phyloP scores from a whole-genome alignment of 768 basidiomycete genomes.

The Boletus reticuloceps region DNA sequence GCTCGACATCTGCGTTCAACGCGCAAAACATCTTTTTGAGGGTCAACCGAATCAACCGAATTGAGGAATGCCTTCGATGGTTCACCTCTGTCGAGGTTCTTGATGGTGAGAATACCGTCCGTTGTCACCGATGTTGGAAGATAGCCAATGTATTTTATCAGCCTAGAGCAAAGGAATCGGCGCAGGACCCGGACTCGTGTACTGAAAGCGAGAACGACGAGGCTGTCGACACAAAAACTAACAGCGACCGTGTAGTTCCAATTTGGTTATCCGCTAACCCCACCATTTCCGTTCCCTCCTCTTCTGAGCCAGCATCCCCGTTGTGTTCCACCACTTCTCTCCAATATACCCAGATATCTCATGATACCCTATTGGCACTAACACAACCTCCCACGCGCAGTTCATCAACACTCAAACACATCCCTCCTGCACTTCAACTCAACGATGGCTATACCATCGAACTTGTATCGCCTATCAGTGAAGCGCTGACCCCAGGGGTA shows the following conservation, averaged over 20 bases:
- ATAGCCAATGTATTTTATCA: slow-evolving; percentile 67
- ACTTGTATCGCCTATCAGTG: slow-evolving; percentile 14
- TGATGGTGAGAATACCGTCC: slow-evolving; percentile 93
- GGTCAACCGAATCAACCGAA: slow-evolving; percentile 25
- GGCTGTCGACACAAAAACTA: slow-evolving; percentile 16
- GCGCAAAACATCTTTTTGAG: slow-evolving; percentile 29
- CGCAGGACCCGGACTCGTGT: slow-evolving; percentile 28
- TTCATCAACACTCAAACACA: slow-evolving; percentile 16
- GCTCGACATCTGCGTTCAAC: slow-evolving; percentile 11
- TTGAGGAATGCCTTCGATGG: slow-evolving; percentile 75
- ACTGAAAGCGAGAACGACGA: slow-evolving; percentile 35
- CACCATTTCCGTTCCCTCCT: not conserved
- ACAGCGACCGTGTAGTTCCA: slow-evolving; percentile 12
- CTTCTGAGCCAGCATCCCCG: slow-evolving; percentile 11
- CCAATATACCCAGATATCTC: slow-evolving; percentile 25
- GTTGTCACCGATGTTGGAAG: slow-evolving; percentile 94
- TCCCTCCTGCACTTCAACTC: slow-evolving; percentile 31
- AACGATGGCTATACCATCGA: slow-evolving; percentile 21
- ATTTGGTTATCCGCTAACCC: slow-evolving; percentile 30
- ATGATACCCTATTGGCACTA: slow-evolving; percentile 23
- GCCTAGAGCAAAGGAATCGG: slow-evolving; percentile 21
- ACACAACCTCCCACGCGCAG: slow-evolving; percentile 1
- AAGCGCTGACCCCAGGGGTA: slow-evolving; percentile 35
- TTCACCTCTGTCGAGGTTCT: slow-evolving; percentile 94
- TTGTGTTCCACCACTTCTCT: slow-evolving; percentile 41